Evolutionary conservation across 1,139 yeast species (phyloP), one percentile per base, ranked within the genome.

Genomic region (Ogataea hybrid): DNA sequence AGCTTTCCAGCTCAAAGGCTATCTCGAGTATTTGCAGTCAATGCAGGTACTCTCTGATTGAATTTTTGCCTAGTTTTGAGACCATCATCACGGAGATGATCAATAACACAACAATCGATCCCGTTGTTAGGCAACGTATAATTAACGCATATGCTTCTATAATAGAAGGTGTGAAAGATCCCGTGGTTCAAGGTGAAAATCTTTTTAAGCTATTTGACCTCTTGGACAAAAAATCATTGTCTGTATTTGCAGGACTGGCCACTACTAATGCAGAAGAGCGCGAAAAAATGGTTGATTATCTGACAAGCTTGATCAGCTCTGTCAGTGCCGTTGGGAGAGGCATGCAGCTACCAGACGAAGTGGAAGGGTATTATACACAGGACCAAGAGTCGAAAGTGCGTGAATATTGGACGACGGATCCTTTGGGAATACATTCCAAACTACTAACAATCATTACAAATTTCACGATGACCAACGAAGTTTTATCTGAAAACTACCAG

Each of bases 281-380:
- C 2, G 54, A 49, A 11, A 28, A 25, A 7, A 28, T 47, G 22
- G 59, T 59, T 30, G 78, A 73, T 10, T 79, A 80, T 47, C 56
- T 74, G 3, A 51, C 69, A 4, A 79, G 88, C 27, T 61, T 86
- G 35, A 63, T 85, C 23, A 65, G 75, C 8, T 84, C 89, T 57
- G 61, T 87, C 0, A 71, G 71, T 16, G 86, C 83, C 43, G 64
- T 86, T 11, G 92, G 89, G 0, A 81, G 79, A 44, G 88, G 90
- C 0, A 64, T 84, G 51, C 71, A 73, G 35, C 59, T 77, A 5
- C 80, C 85, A 0, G 84, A 77, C 32, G 87, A 81, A 25, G 35
- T 46, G 9, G 77, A 73, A 8, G 73, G 68, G 10, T 60, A 64
- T 35, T 63, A 65, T 40, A 59, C 65, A 7, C 62, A 58, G 9